A percentile compares a stretch with the other conserved stretches of the same genome.
Evolutionary conservation across 352 stramenopile species (phyloP).

Genomic region (Paralagenidium karlingii): DNA sequence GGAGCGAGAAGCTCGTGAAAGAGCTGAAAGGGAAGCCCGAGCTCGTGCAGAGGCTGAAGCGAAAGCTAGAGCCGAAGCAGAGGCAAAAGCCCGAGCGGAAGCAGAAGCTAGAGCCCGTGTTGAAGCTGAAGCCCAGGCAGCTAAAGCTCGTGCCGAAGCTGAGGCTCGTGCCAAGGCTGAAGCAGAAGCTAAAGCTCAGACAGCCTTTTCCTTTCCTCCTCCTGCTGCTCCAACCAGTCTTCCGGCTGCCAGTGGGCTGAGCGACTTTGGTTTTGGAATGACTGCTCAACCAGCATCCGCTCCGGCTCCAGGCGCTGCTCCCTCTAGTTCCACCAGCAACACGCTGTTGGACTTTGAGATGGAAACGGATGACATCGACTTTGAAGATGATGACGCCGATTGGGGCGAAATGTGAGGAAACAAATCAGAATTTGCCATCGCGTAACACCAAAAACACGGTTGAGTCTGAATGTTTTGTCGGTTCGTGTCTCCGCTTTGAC

Average conservation of each 20-base stretch:
- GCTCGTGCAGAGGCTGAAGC: neutral
- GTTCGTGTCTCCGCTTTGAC: neutral
- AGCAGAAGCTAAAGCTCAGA: conserved; percentile 13
- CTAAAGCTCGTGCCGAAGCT: conserved; percentile 12
- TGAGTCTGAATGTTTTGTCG: neutral
- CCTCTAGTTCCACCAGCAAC: conserved; percentile 12
- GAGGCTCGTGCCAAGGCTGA: conserved; percentile 18
- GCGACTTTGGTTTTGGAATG: neutral
- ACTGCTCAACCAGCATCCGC: conserved; percentile 4
- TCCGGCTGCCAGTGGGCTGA: too few relatives aligned
- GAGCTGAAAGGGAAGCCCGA: conserved; percentile 7
- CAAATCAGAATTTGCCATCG: neutral
- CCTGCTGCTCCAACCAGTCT: neutral
- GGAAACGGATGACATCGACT: conserved; percentile 58
- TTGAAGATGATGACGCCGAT: conserved; percentile 71
- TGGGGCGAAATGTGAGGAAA: conserved; percentile 80
- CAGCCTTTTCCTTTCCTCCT: neutral
- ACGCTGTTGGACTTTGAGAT: conserved; percentile 69
- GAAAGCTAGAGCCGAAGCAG: neutral
- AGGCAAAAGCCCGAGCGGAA: conserved; percentile 12
- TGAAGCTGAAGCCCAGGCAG: conserved; percentile 5
- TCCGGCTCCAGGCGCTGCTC: neutral
- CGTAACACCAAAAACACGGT: neutral
- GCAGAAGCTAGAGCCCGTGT: conserved; percentile 15
- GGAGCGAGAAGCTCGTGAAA: conserved; percentile 1